Percentiles rank a stretch among this genome's conserved stretches.
phyloP scores from a whole-genome alignment of 352 stramenopile species.

The Phytophthora citrophthora region DNA sequence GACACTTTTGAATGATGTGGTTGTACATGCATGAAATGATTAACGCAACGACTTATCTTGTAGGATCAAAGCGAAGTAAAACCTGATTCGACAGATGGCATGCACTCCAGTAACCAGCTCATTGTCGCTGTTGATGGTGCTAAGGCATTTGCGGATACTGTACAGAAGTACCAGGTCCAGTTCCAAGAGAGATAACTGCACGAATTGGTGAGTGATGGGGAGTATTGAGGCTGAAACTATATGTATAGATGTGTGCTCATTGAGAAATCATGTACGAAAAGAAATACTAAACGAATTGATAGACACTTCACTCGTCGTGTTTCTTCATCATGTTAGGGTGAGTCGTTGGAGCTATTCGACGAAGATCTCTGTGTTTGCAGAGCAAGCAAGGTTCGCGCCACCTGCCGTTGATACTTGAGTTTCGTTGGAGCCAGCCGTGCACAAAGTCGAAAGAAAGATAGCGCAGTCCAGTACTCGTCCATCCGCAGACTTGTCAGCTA shows the following conservation, averaged over 20 bases:
- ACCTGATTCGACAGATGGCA: constrained; percentile 3
- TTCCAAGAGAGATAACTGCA: constrained; percentile 13
- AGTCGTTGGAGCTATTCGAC: constrained; percentile 35
- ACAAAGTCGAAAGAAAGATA: constrained; percentile 58
- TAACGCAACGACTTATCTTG: constrained; percentile 4
- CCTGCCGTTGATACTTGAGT: constrained; percentile 55
- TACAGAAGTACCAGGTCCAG: constrained; percentile 27
- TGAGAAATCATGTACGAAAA: constrained; percentile 26
- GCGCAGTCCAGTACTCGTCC: constrained; percentile 49
- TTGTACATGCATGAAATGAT: background rate
- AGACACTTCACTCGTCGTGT: constrained; percentile 5
- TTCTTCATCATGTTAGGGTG: constrained; percentile 1
- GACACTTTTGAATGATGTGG: background rate
- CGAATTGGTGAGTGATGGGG: background rate
- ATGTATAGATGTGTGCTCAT: constrained; percentile 14
- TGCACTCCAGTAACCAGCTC: constrained; percentile 17
- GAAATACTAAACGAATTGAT: constrained; percentile 29
- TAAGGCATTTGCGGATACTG: constrained; percentile 28
- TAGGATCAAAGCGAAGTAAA: constrained; percentile 7
- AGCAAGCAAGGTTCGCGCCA: constrained; percentile 46
- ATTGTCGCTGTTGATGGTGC: constrained; percentile 36
- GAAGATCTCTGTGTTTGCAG: constrained; percentile 42
- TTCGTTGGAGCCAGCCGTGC: constrained; percentile 42
- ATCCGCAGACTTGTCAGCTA: constrained; percentile 48
- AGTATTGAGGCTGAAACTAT: background rate